Evolutionary conservation across 208 protist genomes (phyloP), one percentile per base, ranked within the genome.

Genomic region (Leishmania turanica): DNA sequence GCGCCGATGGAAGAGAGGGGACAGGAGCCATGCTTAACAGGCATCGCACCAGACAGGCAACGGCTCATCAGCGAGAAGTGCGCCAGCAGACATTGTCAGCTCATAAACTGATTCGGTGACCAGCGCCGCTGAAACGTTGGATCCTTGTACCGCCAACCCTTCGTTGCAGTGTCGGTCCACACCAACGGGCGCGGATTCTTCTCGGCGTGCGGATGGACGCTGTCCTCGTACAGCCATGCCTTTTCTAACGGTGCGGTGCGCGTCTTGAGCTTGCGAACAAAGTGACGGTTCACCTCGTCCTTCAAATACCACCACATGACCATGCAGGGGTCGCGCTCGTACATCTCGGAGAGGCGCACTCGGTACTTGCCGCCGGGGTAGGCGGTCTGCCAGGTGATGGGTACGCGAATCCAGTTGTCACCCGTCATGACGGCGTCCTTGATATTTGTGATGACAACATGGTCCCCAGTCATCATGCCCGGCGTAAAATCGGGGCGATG

Each of bases 281-380:
- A 98, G 84, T 98, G 91, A 17, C 87, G 83, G 69, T 97, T 98
- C 40, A 98, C 94, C 78, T 98, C 94, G 80, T 97, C 93, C 83
- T 96, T 96, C 13, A 98, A 75, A 78, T 91, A 98, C 91, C 92
- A 96, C 91, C 92, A 98, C 92, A 98, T 96, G 51, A 98, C 87
- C 95, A 98, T 98, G 88, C 95, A 98, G 6, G 95, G 95, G 80
- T 98, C 95, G 4, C 95, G 93, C 83, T 98, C 93, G 87, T 97
- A 98, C 95, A 98, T 97, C 72, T 98, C 93, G 5, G 92, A 93
- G 27, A 96, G 89, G 1, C 95, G 93, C 73, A 98, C 90, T 56
- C 95, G 93, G 79, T 98, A 98, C 87, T 96, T 95, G 45, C 95
- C 95, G 54, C 94, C 93, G 3, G 95, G 95, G 89, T 98, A 98